Base-by-base conservation (phyloP, 2,329 filamentous ascomycete genomes). In the Phyllosticta paracitricarpa region DNA sequence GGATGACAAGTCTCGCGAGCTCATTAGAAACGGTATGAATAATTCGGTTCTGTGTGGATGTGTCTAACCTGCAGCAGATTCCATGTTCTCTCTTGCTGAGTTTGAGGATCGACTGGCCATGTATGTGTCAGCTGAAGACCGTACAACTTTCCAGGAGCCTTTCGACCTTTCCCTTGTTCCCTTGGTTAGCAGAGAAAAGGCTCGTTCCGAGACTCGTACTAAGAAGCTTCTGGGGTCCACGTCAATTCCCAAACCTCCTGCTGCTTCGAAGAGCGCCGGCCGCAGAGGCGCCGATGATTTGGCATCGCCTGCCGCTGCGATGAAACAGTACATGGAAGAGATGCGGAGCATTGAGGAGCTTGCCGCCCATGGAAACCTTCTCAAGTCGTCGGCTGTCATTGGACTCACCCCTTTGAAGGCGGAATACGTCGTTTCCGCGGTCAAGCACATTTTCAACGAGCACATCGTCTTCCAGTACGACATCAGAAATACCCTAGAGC, bases 371-470 rank as follows among this genome's bases (percentile, higher is more conserved):
- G n/a, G n/a, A n/a, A n/a, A n/a, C n/a, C 85, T 97, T 12, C 88
- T 97, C 80, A 97, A 97, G 79, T 97, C 92, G 53, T 96, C 91
- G 63, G 76, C 84, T 26, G 78, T 89, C 57, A 84, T 96, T 66
- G 93, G 97, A 76, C 86, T 99, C 64, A 97, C 94, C 22, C 94
- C 99, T 75, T 91, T 91, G 59, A 94, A 97, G 77, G 97, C 93
- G 22, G 94, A 99, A 76, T 99, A 99, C 69, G 91, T 97, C 57
- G 94, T 99, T 63, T 86, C 84, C 40, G 87, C 94, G 24, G 84
- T 97, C 76, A 99, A 99, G 81, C 94, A 99, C 73, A 86, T 99
- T 70, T 97, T 97, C 86, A 96, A 96, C 78, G 90, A 96, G 73
- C 90, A 97, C 72, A 81, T 99, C 70, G 93, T 99, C 40, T 79